A percentile compares a stretch with the other conserved stretches of the same genome.
phyloP scores from a whole-genome alignment of 805 yeast species.

The Kazachstania kunashirensis region DNA sequence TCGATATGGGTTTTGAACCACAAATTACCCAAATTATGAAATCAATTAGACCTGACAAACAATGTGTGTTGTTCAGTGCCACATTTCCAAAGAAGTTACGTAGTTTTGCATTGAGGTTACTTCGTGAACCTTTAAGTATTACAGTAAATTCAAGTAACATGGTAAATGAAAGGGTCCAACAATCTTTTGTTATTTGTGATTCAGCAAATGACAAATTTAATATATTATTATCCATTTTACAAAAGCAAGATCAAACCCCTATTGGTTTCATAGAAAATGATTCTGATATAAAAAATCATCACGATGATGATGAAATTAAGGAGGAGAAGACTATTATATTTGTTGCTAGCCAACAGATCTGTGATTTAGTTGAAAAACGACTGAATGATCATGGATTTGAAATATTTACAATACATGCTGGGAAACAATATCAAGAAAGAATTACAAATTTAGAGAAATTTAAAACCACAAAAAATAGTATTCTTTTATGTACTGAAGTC shows the following conservation, averaged over 20 bases:
- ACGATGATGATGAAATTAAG: slow-evolving; percentile 16
- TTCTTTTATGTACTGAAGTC: slow-evolving; percentile 83
- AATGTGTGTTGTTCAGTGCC: slow-evolving; percentile 86
- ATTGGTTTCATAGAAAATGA: slow-evolving; percentile 14
- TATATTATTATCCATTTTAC: slow-evolving; percentile 43
- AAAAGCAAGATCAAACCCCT: not conserved
- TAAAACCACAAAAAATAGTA: slow-evolving; percentile 45
- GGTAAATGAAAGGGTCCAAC: slow-evolving; percentile 74
- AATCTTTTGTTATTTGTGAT: slow-evolving; percentile 52
- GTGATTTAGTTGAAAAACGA: slow-evolving; percentile 56
- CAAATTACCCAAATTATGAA: slow-evolving; percentile 75
- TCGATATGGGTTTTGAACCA: slow-evolving; percentile 95
- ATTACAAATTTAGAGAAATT: slow-evolving; percentile 65
- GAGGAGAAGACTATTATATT: slow-evolving; percentile 60
- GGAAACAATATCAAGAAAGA: slow-evolving; percentile 78
- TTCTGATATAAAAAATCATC: too few relatives aligned
- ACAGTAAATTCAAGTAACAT: slow-evolving; percentile 70
- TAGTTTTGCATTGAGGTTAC: slow-evolving; percentile 53
- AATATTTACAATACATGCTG: slow-evolving; percentile 78
- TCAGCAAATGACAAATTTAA: slow-evolving; percentile 47
- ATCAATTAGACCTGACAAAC: slow-evolving; percentile 75
- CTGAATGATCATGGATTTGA: slow-evolving; percentile 41
- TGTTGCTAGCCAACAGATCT: slow-evolving; percentile 79
- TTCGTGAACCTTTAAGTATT: slow-evolving; percentile 61
- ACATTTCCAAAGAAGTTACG: slow-evolving; percentile 83